phyloP scores from a whole-genome alignment of 1,284 basidiomycete species.

The Mrakiaceae sp. region DNA sequence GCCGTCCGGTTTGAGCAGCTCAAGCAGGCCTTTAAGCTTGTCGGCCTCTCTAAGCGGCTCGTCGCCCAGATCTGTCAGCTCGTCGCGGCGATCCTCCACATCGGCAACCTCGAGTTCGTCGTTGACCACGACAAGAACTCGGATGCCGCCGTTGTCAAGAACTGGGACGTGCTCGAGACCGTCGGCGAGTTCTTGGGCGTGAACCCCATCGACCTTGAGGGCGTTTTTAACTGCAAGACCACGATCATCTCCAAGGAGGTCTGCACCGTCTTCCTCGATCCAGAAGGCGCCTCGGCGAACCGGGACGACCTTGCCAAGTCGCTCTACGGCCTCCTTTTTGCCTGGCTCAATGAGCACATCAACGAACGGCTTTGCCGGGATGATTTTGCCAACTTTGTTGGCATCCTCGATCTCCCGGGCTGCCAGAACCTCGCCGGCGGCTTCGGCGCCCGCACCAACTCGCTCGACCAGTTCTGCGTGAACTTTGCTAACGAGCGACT shows the following conservation, averaged over 20 bases:
- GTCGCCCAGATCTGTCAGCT: constrained; percentile 92
- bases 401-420: constrained; percentile 93
- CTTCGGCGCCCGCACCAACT: constrained; percentile 54
- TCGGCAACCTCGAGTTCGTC: constrained; percentile 91
- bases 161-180: constrained; percentile 62
- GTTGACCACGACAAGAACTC: constrained; percentile 68
- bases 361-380: constrained; percentile 88
- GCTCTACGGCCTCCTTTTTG: constrained; percentile 86
- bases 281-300: constrained; percentile 83
- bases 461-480: constrained; percentile 89
- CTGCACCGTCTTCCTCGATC: constrained; percentile 90
- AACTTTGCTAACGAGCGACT: constrained; percentile 91
- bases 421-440: constrained; percentile 63
- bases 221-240: constrained; percentile 82
- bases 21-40: constrained; percentile 81
- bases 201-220: constrained; percentile 59
- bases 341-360: constrained; percentile 93
- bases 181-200: constrained; percentile 89
- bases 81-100: constrained; percentile 85
- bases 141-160: constrained; percentile 76
- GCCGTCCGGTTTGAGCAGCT: constrained; percentile 71
- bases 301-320: constrained; percentile 87
- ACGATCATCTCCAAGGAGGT: constrained; percentile 86
- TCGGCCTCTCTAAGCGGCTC: constrained; percentile 82
- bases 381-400: constrained; percentile 82